A percentile compares a stretch with the other conserved stretches of the same genome.
Evolutionary conservation across 192 early-diverging fungal species (phyloP).

Genomic region (Backusella tarrabulga): DNA sequence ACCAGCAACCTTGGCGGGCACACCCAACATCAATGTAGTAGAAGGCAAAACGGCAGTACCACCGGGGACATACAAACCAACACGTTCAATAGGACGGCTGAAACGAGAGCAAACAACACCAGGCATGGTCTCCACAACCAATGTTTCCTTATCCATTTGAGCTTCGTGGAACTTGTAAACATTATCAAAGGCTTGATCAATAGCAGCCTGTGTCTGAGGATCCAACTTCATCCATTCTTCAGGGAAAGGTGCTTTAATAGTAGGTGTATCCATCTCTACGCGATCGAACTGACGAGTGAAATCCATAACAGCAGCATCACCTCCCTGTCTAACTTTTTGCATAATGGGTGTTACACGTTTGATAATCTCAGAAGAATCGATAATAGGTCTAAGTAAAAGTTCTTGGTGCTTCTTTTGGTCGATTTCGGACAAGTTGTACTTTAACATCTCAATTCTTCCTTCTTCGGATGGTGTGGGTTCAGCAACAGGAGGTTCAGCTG

Average conservation of each 20-base stretch:
- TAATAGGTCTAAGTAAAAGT: constrained; percentile 88
- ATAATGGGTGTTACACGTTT: constrained; percentile 89
- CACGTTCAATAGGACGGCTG: constrained; percentile 90
- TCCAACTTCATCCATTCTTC: constrained; percentile 57
- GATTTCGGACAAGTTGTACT: constrained; percentile 56
- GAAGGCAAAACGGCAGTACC: constrained; percentile 97
- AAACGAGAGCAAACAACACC: constrained; percentile 95
- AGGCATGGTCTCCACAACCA: constrained; percentile 95
- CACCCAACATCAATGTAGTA: constrained; percentile 93
- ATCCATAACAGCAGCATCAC: constrained; percentile 84
- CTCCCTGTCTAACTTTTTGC: constrained; percentile 72
- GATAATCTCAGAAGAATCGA: constrained; percentile 88
- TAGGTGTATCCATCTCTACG: constrained; percentile 67
- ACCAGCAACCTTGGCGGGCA: constrained; percentile 96
- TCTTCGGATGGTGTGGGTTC: constrained; percentile 31
- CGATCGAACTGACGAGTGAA: constrained; percentile 90
- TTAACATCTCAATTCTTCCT: constrained; percentile 75
- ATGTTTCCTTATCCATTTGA: constrained; percentile 68
- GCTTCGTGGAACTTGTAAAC: constrained; percentile 92
- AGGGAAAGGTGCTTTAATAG: constrained; percentile 85
- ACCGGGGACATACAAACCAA: constrained; percentile 98
- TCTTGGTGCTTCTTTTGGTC: constrained; percentile 46
- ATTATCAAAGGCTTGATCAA: constrained; percentile 95
- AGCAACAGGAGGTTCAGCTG: constrained; percentile 24
- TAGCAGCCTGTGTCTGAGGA: constrained; percentile 68